Evolutionary conservation across 352 stramenopile genomes (phyloP).

Genomic region (Globisporangium iwayamae): DNA sequence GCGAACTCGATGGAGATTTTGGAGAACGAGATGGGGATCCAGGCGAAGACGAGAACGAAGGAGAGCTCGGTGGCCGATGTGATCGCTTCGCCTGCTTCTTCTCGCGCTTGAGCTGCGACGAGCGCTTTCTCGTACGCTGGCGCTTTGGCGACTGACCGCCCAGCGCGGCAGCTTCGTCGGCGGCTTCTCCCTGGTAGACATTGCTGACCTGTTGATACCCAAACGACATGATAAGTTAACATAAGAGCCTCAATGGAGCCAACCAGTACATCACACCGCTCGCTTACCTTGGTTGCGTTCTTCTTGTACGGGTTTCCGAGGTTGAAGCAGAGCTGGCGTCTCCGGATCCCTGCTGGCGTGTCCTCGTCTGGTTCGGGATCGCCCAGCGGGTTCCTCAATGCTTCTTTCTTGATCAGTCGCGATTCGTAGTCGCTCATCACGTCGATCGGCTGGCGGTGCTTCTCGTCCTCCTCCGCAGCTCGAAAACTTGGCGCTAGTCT

Average conservation of each 20-base stretch:
- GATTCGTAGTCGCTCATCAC: conserved; percentile 89
- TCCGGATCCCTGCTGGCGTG: conserved; percentile 61
- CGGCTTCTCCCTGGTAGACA: conserved; percentile 80
- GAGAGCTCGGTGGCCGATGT: conserved; percentile 59
- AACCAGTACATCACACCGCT: neutral
- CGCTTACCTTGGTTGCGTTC: conserved; percentile 65
- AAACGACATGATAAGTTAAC: neutral
- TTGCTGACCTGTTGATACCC: conserved; percentile 60
- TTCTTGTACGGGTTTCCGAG: conserved; percentile 89
- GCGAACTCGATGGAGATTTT: conserved; percentile 45
- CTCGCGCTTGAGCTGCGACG: conserved; percentile 76
- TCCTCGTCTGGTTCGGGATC: conserved; percentile 85
- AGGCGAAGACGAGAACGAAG: conserved; percentile 59
- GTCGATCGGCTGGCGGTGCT: conserved; percentile 81
- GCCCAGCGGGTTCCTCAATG: conserved; percentile 75
- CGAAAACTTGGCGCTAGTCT: conserved; percentile 59
- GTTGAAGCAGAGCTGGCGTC: conserved; percentile 83
- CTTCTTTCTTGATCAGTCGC: conserved; percentile 83
- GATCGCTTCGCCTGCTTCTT: conserved; percentile 71
- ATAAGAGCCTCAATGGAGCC: neutral
- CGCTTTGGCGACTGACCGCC: conserved; percentile 77
- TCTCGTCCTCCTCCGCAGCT: conserved; percentile 72
- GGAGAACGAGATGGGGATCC: conserved; percentile 66
- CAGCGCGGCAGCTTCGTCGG: conserved; percentile 77
- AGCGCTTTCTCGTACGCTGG: conserved; percentile 80